Conservation (phyloP, 2,329 filamentous ascomycete species). For the Sporothrix pseudoabietina region DNA sequence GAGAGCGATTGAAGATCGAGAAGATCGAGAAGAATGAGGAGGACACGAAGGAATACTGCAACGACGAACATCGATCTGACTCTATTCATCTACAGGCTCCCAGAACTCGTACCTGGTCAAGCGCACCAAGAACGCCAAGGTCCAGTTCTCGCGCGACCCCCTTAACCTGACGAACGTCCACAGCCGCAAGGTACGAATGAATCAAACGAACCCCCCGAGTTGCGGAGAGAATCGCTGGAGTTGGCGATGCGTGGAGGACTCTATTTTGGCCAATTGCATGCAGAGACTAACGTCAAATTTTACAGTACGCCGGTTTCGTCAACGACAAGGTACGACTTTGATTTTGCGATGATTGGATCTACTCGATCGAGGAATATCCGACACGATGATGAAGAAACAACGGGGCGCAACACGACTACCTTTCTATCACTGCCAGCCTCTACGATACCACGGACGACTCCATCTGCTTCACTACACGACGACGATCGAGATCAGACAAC, state of each 20-base stretch:
- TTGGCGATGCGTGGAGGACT: background rate
- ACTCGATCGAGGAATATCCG: background rate
- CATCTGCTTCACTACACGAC: background rate
- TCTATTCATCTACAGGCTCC: conserved; percentile 60
- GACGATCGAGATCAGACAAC: background rate
- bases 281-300: conserved; percentile 25
- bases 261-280: background rate
- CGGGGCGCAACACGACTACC: background rate
- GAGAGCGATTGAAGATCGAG: background rate
- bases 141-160: conserved; percentile 91
- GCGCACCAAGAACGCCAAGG: conserved; percentile 75
- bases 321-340: conserved; percentile 76
- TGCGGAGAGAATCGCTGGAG: background rate
- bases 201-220: background rate
- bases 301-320: conserved; percentile 84
- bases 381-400: background rate
- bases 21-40: background rate
- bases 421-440: background rate
- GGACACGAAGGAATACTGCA: background rate
- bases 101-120: conserved; percentile 93
- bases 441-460: background rate
- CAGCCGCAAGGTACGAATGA: conserved; percentile 73
- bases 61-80: conserved; percentile 25
- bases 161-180: conserved; percentile 92
- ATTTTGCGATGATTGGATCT: background rate